Conservation (phyloP, 75 land plant genomes). For the Cryptomeria japonica region DNA sequence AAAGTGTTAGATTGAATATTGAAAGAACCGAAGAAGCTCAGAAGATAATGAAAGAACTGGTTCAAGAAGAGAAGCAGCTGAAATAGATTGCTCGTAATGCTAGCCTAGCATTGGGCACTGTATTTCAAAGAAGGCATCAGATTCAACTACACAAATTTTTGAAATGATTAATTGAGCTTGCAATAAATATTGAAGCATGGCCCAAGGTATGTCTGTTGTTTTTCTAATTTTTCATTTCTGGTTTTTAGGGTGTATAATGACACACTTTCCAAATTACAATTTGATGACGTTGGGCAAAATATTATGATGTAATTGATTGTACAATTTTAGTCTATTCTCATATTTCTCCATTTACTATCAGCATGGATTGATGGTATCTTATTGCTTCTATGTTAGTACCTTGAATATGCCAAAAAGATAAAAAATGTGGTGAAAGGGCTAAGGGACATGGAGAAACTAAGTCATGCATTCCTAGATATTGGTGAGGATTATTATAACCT, state of each 20-base stretch:
- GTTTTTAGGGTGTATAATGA: neutral
- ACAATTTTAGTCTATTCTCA: neutral
- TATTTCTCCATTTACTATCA: neutral
- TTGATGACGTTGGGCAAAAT: neutral
- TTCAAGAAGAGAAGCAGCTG: constrained; percentile 67
- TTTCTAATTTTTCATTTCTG: neutral
- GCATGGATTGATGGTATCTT: neutral
- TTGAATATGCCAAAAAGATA: constrained; percentile 64
- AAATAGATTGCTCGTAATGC: constrained; percentile 56
- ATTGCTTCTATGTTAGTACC: constrained; percentile 45
- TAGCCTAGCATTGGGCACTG: constrained; percentile 37
- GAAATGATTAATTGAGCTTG: constrained; percentile 59
- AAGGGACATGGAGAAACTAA: constrained; percentile 81
- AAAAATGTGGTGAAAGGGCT: constrained; percentile 66
- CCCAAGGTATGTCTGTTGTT: constrained; percentile 42
- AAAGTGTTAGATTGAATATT: constrained; percentile 62
- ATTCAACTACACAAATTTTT: constrained; percentile 40
- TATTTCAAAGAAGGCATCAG: constrained; percentile 41
- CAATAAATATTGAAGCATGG: constrained; percentile 74
- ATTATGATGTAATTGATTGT: neutral
- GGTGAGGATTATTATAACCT: constrained; percentile 89
- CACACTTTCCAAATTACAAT: neutral
- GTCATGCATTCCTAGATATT: constrained; percentile 73
- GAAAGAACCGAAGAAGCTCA: constrained; percentile 66
- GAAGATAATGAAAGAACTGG: constrained; percentile 50